Base-by-base conservation (phyloP, 352 stramenopile species). In the Phytopythium cucurbitacearum region DNA sequence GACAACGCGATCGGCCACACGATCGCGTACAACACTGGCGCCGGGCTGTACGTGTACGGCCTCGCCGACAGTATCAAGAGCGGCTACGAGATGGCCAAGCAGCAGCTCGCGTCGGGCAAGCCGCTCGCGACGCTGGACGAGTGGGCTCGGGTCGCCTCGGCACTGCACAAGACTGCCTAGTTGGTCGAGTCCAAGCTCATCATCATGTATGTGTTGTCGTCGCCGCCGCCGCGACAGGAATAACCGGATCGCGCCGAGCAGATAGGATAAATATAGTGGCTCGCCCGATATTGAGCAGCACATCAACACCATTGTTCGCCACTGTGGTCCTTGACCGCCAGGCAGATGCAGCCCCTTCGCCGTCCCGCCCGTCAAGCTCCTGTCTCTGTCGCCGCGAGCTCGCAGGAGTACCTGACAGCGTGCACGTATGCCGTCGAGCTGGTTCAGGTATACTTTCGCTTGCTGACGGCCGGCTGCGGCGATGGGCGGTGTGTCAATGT, bases 1-100 rank as follows among this genome's bases (percentile, higher is more conserved):
- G 95, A 94, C 32, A 92, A 97, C 62, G 89, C 96, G n/a, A 92
- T 99, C 48, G 88, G 96, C 44, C 90, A 99, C 85, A 95, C 97
- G 35, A 97, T 99, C 60, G 94, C 97, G 2, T 96, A 99, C 61
- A 99, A 99, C 71, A 96, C 97, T 32, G 97, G 95, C 40, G 88
- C 98, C 1, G 97, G 95, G 11, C 85, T 98, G 55, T 99, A 99
- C 66, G 95, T 99, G 4, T 99, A 98, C 71, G 97, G 96, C 1
- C 51, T 94, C n/a, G 79, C 77, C 0, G 68, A 87, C 55, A 96
- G 75, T 33, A 89, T 97, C 50, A 91, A 96, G 67, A 79, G 65
- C 40, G 88, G 89, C 28, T 95, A 96, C 56, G 71, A 89, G 57
- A 71, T 92, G 61, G 91, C 90, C 9, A 82, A 80, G 62, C 69